Conservation (phyloP, 108 stramenopile genomes). For the Discostella pseudostelligera region DNA sequence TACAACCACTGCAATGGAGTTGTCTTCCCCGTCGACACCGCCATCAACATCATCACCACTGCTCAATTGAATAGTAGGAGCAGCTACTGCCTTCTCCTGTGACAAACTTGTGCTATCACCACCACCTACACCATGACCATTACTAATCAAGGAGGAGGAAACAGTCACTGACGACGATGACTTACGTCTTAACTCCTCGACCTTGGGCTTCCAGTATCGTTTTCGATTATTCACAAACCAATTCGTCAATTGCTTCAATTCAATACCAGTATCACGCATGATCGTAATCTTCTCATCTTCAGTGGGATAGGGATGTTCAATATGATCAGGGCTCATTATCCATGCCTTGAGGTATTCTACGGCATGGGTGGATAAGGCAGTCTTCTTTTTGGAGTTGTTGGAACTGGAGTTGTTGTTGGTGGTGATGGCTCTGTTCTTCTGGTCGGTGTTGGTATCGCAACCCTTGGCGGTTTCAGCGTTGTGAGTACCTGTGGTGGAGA, state of each 20-base stretch:
- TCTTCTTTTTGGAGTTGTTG: slow-evolving; percentile 28
- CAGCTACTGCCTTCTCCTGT: too few species aligned
- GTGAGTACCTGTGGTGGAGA: neutral
- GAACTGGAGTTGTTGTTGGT: neutral
- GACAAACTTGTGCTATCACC: neutral
- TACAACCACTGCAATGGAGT: slow-evolving; percentile 8
- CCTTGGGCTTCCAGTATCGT: slow-evolving; percentile 53
- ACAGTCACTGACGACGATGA: neutral
- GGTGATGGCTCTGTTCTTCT: neutral
- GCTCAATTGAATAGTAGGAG: too few species aligned
- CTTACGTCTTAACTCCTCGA: slow-evolving; percentile 34
- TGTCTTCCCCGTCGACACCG: neutral
- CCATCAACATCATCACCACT: neutral
- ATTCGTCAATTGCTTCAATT: slow-evolving; percentile 54
- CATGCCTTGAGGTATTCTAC: slow-evolving; percentile 54
- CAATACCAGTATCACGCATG: slow-evolving; percentile 46
- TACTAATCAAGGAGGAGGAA: neutral
- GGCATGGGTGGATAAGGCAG: slow-evolving; percentile 33
- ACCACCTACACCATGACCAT: neutral
- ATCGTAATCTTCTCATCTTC: slow-evolving; percentile 46
- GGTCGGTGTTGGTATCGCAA: neutral
- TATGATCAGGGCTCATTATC: slow-evolving; percentile 49
- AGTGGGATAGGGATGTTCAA: slow-evolving; percentile 59
- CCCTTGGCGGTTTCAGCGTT: neutral
- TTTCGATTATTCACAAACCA: slow-evolving; percentile 62